A percentile compares a stretch with the other conserved stretches of the same genome.
Evolutionary conservation across 495 filamentous ascomycete genomes (phyloP).

Genomic region (Trichoderma virens): DNA sequence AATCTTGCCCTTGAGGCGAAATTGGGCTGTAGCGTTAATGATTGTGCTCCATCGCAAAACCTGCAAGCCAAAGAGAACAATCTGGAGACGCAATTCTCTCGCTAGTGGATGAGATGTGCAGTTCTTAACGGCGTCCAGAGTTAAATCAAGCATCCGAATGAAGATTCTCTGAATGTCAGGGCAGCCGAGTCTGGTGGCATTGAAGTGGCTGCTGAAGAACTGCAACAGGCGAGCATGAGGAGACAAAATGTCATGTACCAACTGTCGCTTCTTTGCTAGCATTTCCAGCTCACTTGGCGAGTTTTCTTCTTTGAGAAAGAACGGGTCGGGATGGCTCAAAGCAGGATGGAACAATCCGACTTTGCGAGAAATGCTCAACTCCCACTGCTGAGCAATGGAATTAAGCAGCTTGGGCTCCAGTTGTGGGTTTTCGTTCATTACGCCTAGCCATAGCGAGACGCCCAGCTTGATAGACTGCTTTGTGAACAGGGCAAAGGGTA

Average conservation of each 20-base stretch:
- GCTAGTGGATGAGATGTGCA: constrained; percentile 76
- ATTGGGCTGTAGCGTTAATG: constrained; percentile 50
- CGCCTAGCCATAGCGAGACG: constrained; percentile 88
- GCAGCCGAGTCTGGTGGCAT: constrained; percentile 73
- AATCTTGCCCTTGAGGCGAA: constrained; percentile 79
- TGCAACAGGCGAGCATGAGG: constrained; percentile 83
- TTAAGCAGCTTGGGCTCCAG: constrained; percentile 75
- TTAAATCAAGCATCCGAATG: constrained; percentile 65
- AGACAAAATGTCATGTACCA: constrained; percentile 67
- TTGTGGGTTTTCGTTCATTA: constrained; percentile 91
- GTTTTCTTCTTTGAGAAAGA: constrained; percentile 86
- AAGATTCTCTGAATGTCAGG: constrained; percentile 73
- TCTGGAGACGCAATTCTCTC: constrained; percentile 82
- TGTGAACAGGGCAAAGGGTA: constrained; percentile 87
- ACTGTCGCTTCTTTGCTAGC: constrained; percentile 66
- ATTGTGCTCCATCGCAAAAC: constrained; percentile 63
- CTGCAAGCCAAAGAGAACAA: constrained; percentile 71
- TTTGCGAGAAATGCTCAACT: constrained; percentile 62
- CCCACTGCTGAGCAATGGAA: constrained; percentile 83
- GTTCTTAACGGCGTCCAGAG: constrained; percentile 60
- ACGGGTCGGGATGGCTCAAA: constrained; percentile 77
- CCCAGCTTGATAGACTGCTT: constrained; percentile 94
- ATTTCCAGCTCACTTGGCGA: constrained; percentile 76
- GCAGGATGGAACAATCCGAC: constrained; percentile 73
- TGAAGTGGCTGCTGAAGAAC: constrained; percentile 89